Conservation (phyloP, 1,284 basidiomycete species). For the Trichosporon sp. region DNA sequence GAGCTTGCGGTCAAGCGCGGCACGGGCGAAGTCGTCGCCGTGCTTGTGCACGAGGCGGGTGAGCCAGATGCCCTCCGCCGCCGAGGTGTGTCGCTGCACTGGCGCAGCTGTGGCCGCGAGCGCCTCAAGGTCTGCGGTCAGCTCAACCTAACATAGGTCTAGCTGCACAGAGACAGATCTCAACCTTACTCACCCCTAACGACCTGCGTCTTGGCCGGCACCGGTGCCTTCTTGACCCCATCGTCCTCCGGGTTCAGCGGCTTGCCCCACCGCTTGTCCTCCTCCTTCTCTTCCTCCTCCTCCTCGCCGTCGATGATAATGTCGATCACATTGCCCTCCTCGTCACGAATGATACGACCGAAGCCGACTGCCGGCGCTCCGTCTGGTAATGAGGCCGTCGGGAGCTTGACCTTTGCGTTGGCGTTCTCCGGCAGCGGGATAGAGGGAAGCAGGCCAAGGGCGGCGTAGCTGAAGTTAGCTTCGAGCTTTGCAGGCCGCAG, state of each 20-base stretch:
- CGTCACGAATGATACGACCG: constrained; percentile 80
- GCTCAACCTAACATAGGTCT: background rate
- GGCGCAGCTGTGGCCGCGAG: constrained; percentile 37
- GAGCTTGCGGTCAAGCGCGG: constrained; percentile 71
- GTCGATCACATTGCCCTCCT: constrained; percentile 68
- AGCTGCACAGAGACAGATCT: background rate
- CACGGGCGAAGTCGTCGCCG: constrained; percentile 65
- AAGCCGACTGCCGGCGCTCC: constrained; percentile 60
- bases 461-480: constrained; percentile 39
- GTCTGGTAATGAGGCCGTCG: constrained; percentile 8
- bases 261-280: constrained; percentile 6
- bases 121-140: constrained; percentile 38
- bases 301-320: constrained; percentile 64
- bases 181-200: constrained; percentile 41
- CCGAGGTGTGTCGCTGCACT: constrained; percentile 61
- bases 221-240: constrained; percentile 25
- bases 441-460: constrained; percentile 44
- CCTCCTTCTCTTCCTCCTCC: constrained; percentile 43
- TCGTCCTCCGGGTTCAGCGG: constrained; percentile 21
- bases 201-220: constrained; percentile 47
- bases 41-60: constrained; percentile 63
- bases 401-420: constrained; percentile 35
- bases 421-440: constrained; percentile 34
- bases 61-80: constrained; percentile 66
- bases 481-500: background rate